Evolutionary conservation across 345 rosid genomes (phyloP).

Genomic region (Xanthoceras sorbifolium): DNA sequence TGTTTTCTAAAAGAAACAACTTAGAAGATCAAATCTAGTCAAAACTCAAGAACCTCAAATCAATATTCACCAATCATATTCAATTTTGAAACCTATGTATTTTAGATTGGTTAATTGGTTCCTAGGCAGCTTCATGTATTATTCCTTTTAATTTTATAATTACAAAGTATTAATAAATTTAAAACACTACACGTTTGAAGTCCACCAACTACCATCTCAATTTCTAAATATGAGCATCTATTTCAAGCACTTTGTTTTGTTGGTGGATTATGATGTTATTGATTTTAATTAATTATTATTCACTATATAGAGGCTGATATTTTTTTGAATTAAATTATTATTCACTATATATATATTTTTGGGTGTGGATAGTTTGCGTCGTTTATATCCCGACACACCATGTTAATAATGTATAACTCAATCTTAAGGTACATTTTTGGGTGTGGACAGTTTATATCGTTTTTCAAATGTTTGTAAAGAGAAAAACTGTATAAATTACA

Average conservation of each 20-base stretch:
- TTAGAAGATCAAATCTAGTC: not conserved
- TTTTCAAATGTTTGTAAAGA: too few species aligned
- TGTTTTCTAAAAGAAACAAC: not conserved
- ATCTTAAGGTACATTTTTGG: too few species aligned
- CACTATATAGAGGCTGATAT: not conserved
- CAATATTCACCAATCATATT: constrained; percentile 1
- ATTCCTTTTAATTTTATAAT: not conserved
- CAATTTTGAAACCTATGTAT: not conserved
- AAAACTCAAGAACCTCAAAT: not conserved
- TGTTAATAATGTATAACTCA: too few species aligned
- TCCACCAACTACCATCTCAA: not conserved
- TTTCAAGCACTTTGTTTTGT: not conserved
- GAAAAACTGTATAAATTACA: too few species aligned
- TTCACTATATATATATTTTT: too few species aligned
- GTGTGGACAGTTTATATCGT: too few species aligned
- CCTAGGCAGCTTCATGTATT: not conserved
- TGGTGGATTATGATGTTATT: constrained; percentile 15
- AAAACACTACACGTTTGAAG: constrained; percentile 10
- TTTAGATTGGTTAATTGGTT: constrained; percentile 7
- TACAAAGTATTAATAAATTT: not conserved
- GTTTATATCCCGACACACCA: too few species aligned
- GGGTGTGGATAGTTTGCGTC: too few species aligned
- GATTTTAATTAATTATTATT: not conserved
- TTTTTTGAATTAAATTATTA: not conserved
- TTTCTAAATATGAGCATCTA: not conserved